Percentiles rank a stretch among this genome's conserved stretches.
phyloP scores from a whole-genome alignment of 495 filamentous ascomycete genomes.

The Evansstolkia leycettana region DNA sequence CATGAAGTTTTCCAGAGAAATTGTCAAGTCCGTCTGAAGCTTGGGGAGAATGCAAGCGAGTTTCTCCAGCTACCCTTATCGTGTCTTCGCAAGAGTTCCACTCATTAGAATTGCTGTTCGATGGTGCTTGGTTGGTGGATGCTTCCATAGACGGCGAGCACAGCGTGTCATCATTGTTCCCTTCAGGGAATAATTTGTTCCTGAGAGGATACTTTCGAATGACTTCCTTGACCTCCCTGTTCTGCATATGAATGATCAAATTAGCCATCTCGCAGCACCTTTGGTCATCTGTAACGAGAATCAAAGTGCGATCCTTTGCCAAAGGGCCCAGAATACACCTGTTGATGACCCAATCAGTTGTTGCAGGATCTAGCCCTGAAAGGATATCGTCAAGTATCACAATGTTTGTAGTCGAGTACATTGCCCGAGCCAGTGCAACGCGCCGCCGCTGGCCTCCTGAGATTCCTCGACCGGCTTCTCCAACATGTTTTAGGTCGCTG shows the following conservation, averaged over 20 bases:
- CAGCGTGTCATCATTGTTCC: too few relatives aligned
- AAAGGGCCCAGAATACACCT: not conserved
- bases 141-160: too few relatives aligned
- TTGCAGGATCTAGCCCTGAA: slow-evolving; percentile 29
- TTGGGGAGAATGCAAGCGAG: too few relatives aligned
- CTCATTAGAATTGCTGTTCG: too few relatives aligned
- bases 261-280: not conserved
- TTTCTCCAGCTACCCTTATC: too few relatives aligned
- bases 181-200: too few relatives aligned
- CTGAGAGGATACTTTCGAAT: too few relatives aligned
- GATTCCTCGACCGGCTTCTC: slow-evolving; percentile 54
- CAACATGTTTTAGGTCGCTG: slow-evolving; percentile 69
- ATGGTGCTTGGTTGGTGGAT: not conserved
- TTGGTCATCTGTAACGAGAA: not conserved
- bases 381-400: slow-evolving; percentile 38
- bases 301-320: not conserved
- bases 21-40: slow-evolving; percentile 1
- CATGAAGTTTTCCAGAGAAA: not conserved
- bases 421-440: slow-evolving; percentile 42
- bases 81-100: too few relatives aligned
- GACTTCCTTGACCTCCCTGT: not conserved
- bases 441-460: slow-evolving; percentile 77
- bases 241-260: not conserved
- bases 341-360: not conserved
- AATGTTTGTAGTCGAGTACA: slow-evolving; percentile 38